Base-by-base conservation (phyloP, 176 grass and related monocot species). In the Echinochloa phyllopogon region DNA sequence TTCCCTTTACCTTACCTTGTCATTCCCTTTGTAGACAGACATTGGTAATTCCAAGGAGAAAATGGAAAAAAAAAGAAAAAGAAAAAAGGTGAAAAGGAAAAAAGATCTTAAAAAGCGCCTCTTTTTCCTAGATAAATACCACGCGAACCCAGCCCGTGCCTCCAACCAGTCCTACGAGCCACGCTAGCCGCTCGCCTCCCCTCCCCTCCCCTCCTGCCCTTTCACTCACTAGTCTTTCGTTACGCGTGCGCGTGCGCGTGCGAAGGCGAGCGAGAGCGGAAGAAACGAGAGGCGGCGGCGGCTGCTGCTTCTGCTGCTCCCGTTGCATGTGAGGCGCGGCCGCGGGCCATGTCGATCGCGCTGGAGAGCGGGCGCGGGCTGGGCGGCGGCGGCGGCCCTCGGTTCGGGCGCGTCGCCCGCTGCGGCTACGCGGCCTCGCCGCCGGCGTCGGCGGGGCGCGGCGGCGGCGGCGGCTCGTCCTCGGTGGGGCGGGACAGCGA, bases 311-410 rank as follows among this genome's bases (percentile, higher is more conserved):
- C 68, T 42, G 3, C 53, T 17, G 55, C 88, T 78, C 64, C 88
- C 84, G 76, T 78, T 59, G 84, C 87, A 75, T 88, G 84, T 82
- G 79, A 83, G 63, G 5, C 38, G 67, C 16, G 36, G 21, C 41
- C 59, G 44, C 67, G 75, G 67, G 71, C 78, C 87, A 97, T 97
- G 94, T 92, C 92, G 83, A 89, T 97, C 83, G 88, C 88, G 39
- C 89, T 94, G 80, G 86, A 85, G 65, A 75, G 86, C 76, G 83
- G 86, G 48, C 66, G 79, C 20, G 70, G 77, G n/a, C 74, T 88
- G 20, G 69, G 79, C 47, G 58, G 75, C 63, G 58, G 75, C 63
- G 66, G 65, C 18, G 77, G 92, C 33, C 47, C 68, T 48, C 23
- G 75, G 75, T 88, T 84, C 83, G 79, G 69, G 51, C 80, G 82